Conservation (phyloP, 371 early-diverging fungal genomes). For the Mucor lusitanicus region DNA sequence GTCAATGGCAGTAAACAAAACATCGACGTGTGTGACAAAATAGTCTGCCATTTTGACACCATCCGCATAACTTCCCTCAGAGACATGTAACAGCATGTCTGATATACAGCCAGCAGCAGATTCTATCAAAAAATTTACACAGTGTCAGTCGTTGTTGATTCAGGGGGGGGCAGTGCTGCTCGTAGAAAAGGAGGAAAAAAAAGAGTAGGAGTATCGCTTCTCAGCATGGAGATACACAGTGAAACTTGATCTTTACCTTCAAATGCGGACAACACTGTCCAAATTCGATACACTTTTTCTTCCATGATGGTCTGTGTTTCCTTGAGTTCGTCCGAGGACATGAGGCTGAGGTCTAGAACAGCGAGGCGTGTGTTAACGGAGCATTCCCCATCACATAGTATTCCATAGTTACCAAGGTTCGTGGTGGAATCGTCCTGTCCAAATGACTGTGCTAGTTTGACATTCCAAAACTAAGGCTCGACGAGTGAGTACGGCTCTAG, state of each 20-base stretch:
- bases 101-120: slow-evolving; percentile 96
- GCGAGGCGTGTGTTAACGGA: background rate
- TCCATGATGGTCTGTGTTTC: slow-evolving; percentile 67
- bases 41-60: slow-evolving; percentile 88
- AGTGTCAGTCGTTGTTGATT: background rate
- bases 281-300: slow-evolving; percentile 90
- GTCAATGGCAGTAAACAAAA: slow-evolving; percentile 90
- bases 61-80: slow-evolving; percentile 80
- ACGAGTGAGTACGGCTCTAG: background rate
- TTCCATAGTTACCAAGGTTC: slow-evolving; percentile 12
- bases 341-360: slow-evolving; percentile 21
- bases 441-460: slow-evolving; percentile 58
- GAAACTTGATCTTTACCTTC: slow-evolving; percentile 54
- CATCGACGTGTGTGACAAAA: slow-evolving; percentile 93
- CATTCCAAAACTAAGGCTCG: slow-evolving; percentile 78
- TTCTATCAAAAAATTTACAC: slow-evolving; percentile 50
- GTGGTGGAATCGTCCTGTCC: slow-evolving; percentile 12
- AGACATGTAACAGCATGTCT: slow-evolving; percentile 92
- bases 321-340: slow-evolving; percentile 54
- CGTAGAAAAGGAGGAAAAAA: background rate
- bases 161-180: background rate
- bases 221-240: background rate
- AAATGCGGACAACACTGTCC: slow-evolving; percentile 91
- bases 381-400: no score
- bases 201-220: background rate